phyloP scores from a whole-genome alignment of 768 basidiomycete species.

The Phlegmacium glaucopus region DNA sequence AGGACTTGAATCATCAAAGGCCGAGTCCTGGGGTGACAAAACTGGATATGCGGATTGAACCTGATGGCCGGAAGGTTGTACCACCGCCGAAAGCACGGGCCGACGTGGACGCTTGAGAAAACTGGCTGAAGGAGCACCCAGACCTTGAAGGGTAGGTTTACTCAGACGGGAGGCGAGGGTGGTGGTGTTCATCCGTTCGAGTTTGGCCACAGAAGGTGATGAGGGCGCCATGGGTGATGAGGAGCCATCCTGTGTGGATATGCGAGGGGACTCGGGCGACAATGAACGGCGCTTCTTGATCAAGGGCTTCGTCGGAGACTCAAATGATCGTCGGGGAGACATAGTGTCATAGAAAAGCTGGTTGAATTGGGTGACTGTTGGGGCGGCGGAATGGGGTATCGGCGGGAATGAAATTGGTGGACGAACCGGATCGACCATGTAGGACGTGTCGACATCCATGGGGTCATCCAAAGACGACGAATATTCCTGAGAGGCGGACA shows the following conservation, averaged over 20 bases:
- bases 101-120: slow-evolving; percentile 60
- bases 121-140: slow-evolving; percentile 52
- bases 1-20: slow-evolving; percentile 25
- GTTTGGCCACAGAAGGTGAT: slow-evolving; percentile 48
- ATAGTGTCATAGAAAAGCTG: slow-evolving; percentile 57
- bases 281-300: slow-evolving; percentile 57
- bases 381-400: slow-evolving; percentile 46
- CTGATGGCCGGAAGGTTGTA: slow-evolving; percentile 41
- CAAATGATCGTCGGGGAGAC: slow-evolving; percentile 48
- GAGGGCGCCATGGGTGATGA: slow-evolving; percentile 51
- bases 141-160: slow-evolving; percentile 50
- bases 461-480: slow-evolving; percentile 56
- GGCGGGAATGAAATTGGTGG: slow-evolving; percentile 29
- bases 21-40: slow-evolving; percentile 23
- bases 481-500: slow-evolving; percentile 37
- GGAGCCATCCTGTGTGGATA: slow-evolving; percentile 33
- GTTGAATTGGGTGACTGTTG: slow-evolving; percentile 52
- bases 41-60: slow-evolving; percentile 42
- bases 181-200: slow-evolving; percentile 47
- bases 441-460: slow-evolving; percentile 78
- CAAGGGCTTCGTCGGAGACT: slow-evolving; percentile 39
- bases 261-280: slow-evolving; percentile 46
- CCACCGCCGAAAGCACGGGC: slow-evolving; percentile 64
- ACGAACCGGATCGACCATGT: slow-evolving; percentile 26
- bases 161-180: slow-evolving; percentile 43